Evolutionary conservation across 306 rosid genomes (phyloP), one percentile per base, ranked within the genome.

Genomic region (Carpinus fangiana): DNA sequence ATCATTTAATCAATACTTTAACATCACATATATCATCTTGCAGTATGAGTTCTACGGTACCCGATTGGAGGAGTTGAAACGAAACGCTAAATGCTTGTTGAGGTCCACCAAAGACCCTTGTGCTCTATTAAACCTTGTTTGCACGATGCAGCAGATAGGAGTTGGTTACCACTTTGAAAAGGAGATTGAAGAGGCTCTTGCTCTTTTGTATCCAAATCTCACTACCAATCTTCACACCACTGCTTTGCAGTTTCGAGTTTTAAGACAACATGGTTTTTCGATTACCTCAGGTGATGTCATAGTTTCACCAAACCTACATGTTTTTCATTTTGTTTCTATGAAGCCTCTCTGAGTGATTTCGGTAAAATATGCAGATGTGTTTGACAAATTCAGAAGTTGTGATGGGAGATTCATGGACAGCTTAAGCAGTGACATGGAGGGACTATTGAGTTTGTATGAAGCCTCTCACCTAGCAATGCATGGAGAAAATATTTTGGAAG

Each of bases 391-490:
- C 28, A 75, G 23, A 55, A 45, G 72, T 38, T 2, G 43, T 10
- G 50, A 72, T 4, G 87, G 79, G 16, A 34, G 67, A 31, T 83
- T 34, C 38, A 4, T 34, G 38, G 38, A 34, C 38, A 34, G 38
- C 38, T 34, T 34, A 34, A 34, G 38, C 38, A 34, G 2, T 34
- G 38, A 34, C 38, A 34, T 34, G 38, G 38, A 34, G 38, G 38
- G 38, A 34, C 51, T 79, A 45, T 14, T 79, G 84, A 76, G 84
- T 67, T 76, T 83, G 78, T 83, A 71, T 66, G 84, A 83, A 54
- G 84, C 84, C 43, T 71, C 87, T 3, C 57, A 79, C 51, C 81
- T 83, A 8, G 68, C 73, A 13, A 71, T 76, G 67, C 47, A 17
- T 1, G 87, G 60, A 57, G 84, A 79, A 83, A 80, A 83, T 61